Percentiles rank a stretch among this genome's conserved stretches.
phyloP scores from a whole-genome alignment of 2,329 filamentous ascomycete species.

The Pseudogymnoascus sp. region DNA sequence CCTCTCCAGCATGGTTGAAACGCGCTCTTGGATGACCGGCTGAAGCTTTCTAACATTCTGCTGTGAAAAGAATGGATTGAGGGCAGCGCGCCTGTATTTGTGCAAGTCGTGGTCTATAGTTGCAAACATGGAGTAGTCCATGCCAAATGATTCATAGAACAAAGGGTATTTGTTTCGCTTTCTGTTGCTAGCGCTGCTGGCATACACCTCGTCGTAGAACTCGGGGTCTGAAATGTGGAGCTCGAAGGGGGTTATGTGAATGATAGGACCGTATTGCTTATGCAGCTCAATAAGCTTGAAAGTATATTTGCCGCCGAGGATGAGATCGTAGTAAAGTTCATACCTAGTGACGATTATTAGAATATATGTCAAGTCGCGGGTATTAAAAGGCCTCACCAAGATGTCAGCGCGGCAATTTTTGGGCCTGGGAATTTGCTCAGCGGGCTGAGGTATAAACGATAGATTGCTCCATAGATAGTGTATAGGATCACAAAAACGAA shows the following conservation, averaged over 20 bases:
- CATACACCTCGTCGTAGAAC: constrained; percentile 20
- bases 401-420: constrained; percentile 19
- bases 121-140: constrained; percentile 15
- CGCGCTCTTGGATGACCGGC: constrained; percentile 17
- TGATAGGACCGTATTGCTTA: constrained; percentile 33
- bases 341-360: not conserved
- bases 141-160: constrained; percentile 10
- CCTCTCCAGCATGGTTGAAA: constrained; percentile 17
- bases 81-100: constrained; percentile 15
- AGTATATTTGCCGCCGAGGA: constrained; percentile 35
- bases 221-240: constrained; percentile 26
- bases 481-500: not conserved
- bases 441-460: constrained; percentile 23
- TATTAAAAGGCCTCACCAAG: constrained; percentile 11
- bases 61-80: constrained; percentile 19
- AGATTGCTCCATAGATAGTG: not conserved
- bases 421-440: constrained; percentile 22
- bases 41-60: constrained; percentile 14
- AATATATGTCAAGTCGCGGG: not conserved
- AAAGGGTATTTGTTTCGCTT: constrained; percentile 14
- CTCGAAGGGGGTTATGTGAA: constrained; percentile 32
- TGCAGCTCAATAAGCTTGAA: constrained; percentile 37
- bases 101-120: constrained; percentile 19
- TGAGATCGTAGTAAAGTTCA: constrained; percentile 35
- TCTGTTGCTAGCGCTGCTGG: constrained; percentile 4